phyloP scores from a whole-genome alignment of 2,329 filamentous ascomycete species.

The Epichloe brachyelytri region DNA sequence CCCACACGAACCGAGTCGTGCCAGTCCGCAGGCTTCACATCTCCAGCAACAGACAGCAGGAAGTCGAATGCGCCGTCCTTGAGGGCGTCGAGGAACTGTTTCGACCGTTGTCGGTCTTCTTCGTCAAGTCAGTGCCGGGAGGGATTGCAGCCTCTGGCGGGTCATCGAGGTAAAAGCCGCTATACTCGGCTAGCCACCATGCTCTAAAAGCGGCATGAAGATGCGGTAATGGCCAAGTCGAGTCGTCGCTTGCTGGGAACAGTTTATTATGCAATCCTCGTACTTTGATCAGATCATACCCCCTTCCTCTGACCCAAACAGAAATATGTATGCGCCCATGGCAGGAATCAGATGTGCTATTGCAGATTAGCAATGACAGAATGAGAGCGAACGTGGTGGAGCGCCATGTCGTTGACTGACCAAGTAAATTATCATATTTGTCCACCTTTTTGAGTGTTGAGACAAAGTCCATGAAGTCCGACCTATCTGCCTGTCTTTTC shows the following conservation, averaged over 20 bases:
- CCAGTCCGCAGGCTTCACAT: conserved; percentile 71
- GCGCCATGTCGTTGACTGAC: conserved; percentile 19
- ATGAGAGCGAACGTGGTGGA: conserved; percentile 2
- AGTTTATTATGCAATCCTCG: conserved; percentile 58
- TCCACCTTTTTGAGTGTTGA: conserved; percentile 55
- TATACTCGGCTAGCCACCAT: conserved; percentile 91
- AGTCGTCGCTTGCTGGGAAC: conserved; percentile 50
- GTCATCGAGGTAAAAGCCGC: conserved; percentile 73
- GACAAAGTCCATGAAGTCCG: conserved; percentile 65
- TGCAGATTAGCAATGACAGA: background rate
- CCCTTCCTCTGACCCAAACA: conserved; percentile 67
- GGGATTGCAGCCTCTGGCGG: conserved; percentile 43
- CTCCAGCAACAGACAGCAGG: conserved; percentile 70
- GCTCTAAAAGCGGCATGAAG: conserved; percentile 67
- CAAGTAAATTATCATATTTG: conserved; percentile 56
- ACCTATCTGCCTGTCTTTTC: conserved; percentile 52
- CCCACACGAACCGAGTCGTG: conserved; percentile 75
- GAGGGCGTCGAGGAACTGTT: conserved; percentile 61
- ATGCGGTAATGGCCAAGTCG: conserved; percentile 59
- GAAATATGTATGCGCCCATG: conserved; percentile 61
- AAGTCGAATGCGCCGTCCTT: conserved; percentile 91
- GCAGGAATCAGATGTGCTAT: conserved; percentile 70
- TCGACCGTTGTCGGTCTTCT: conserved; percentile 59
- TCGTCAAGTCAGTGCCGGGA: conserved; percentile 47
- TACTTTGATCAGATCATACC: conserved; percentile 55